These are phyloP conservation scores for Paraconiothyrium brasiliense DNA, from an alignment of 2,329 filamentous ascomycete species.

Conservation along the genomic window DNA sequence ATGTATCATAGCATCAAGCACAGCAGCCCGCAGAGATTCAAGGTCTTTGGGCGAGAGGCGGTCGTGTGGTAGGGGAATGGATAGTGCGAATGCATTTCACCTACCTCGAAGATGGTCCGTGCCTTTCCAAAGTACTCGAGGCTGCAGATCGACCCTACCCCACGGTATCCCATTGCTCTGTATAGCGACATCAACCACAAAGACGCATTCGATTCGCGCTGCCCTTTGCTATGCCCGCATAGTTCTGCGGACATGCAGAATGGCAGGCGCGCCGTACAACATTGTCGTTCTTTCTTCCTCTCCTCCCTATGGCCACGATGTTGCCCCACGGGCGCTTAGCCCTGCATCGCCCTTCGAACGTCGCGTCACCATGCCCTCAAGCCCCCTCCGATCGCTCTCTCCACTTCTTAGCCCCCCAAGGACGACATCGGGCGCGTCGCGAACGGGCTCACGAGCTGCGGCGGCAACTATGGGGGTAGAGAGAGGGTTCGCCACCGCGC, in stretches of 20 bases:
- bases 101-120: slow-evolving; percentile 8
- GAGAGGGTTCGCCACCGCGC: slow-evolving; percentile 47
- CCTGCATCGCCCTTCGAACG: slow-evolving; percentile 18
- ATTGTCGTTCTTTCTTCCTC: slow-evolving; percentile 45
- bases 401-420: slow-evolving; percentile 30
- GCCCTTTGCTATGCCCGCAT: neutral
- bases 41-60: neutral
- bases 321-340: neutral
- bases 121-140: slow-evolving; percentile 5
- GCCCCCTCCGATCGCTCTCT: slow-evolving; percentile 35
- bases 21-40: neutral
- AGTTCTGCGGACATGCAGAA: slow-evolving; percentile 20
- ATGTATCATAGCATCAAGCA: neutral
- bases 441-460: slow-evolving; percentile 36
- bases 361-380: slow-evolving; percentile 42
- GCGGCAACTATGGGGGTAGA: slow-evolving; percentile 34
- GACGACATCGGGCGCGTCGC: slow-evolving; percentile 35
- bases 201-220: slow-evolving; percentile 6
- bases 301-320: slow-evolving; percentile 34
- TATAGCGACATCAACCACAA: neutral
- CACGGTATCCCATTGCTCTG: slow-evolving; percentile 3
- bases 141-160: slow-evolving; percentile 1
- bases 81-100: neutral
- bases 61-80: neutral
- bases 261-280: slow-evolving; percentile 37